phyloP scores from a whole-genome alignment of 306 rosid genomes.

The Vicia faba region DNA sequence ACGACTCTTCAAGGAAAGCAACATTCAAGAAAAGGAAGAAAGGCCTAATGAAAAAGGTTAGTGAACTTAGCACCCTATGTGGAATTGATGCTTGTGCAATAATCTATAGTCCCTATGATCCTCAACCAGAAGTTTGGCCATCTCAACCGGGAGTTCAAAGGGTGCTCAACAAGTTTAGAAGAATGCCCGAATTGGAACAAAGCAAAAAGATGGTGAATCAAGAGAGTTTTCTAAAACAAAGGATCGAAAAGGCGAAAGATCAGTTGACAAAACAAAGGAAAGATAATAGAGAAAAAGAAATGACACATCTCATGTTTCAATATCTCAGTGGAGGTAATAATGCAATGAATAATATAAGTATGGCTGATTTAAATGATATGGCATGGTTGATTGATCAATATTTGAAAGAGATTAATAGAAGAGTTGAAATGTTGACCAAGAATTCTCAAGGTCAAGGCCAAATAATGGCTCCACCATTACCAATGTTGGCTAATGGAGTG shows the following conservation, averaged over 20 bases:
- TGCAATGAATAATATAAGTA: conserved; percentile 28
- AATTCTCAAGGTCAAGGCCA: conserved; percentile 11
- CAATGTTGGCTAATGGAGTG: not conserved
- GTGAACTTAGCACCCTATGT: conserved; percentile 21
- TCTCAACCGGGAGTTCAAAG: conserved; percentile 1
- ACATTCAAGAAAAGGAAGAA: conserved; percentile 22
- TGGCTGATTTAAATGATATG: conserved; percentile 39
- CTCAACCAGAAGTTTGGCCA: conserved; percentile 25
- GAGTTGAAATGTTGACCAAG: conserved; percentile 29
- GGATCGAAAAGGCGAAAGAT: conserved; percentile 20
- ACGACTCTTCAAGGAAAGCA: conserved; percentile 9
- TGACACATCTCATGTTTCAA: conserved; percentile 8
- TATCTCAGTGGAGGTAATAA: conserved; percentile 30
- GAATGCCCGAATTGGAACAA: conserved; percentile 19
- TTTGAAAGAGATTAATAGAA: conserved; percentile 37
- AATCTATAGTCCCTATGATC: conserved; percentile 11
- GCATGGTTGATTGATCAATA: conserved; percentile 41
- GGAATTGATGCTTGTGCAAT: conserved; percentile 13
- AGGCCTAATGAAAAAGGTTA: conserved; percentile 9
- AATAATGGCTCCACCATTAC: not conserved
- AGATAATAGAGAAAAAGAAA: conserved; percentile 19
- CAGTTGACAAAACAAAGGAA: conserved; percentile 11
- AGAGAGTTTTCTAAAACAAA: conserved; percentile 11
- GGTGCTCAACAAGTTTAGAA: conserved; percentile 7
- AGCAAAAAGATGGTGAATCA: conserved; percentile 23